Base-by-base conservation (phyloP, 2,329 filamentous ascomycete genomes). In the Fusarium sp. region DNA sequence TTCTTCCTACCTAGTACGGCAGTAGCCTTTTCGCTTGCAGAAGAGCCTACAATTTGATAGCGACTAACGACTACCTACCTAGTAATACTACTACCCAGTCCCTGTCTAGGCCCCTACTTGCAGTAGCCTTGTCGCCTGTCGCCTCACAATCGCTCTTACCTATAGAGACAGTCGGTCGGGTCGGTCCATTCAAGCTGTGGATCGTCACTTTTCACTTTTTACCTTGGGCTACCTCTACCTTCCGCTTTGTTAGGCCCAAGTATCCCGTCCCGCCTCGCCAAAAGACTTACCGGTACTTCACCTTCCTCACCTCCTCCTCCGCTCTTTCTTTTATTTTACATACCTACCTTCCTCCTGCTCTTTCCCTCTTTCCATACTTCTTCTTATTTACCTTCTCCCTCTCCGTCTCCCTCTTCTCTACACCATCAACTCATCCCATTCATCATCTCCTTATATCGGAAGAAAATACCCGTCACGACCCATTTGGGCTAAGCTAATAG, bases 141-240 rank as follows among this genome's bases (percentile, higher is more conserved):
- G 64, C 73, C 62, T 67, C 63, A 47, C 54, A 38, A 38, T 38
- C 34, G 18, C 34, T 38, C 18, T 38, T 38, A 38, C 34, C 27
- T 29, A 29, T 29, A 38, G 34, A 38, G 34, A 62, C 56, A 53
- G 59, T 61, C 57, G 56, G 63, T 38, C 71, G 63, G 62, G 46
- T 30, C 45, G 25, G 32, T 42, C 56, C 29, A 55, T 32, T 57
- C 47, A 56, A 64, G 51, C 60, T 66, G 73, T 76, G 72, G 73
- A 75, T 73, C 71, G 64, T 76, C 68, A 71, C 73, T 73, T 75
- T 66, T 75, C 72, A 73, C 68, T 73, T 75, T 74, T 75, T 38
- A 70, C 64, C 57, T 64, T 51, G 24, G 30, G 32, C n/a, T 30
- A 50, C 47, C 47, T 50, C n/a, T 30, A 50, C 47, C 49, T 52